Base-by-base conservation (phyloP, 805 yeast genomes). In the Kockiozyma suomiensis region DNA sequence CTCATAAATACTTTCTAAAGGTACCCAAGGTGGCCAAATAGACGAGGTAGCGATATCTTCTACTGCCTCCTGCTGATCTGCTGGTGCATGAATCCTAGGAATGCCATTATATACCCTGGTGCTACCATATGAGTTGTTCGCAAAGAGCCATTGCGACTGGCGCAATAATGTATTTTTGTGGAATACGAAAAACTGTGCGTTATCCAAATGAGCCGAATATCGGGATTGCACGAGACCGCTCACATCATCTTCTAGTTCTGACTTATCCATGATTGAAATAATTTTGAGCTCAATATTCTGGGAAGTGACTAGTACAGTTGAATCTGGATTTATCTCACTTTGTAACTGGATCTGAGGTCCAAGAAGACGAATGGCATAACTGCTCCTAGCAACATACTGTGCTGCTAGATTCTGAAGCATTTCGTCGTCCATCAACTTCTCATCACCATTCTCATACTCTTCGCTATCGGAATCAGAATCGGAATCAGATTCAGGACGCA, bases 1-100 rank as follows among this genome's bases (percentile, higher is more conserved):
- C 52, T 85, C 84, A 62, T 83, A 81, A 63, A 88, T 83, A 23
- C 85, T 76, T 68, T 90, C 96, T 50, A 83, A 71, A 1, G 92
- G 90, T 35, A 91, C 72, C 90, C 96, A 92, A 0, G 97, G 96
- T 1, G 97, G 97, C 97, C 97, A 92, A 19, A 76, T 75, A 2
- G 73, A 38, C 1, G 50, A n/a, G 7, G 49, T 13, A 4, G 23
- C 19, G 17, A 25, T 10, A n/a, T 52, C 48, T 6, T 19, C 38
- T 12, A 23, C 8, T 13, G 49, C 21, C 23, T 1, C 43, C 43
- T 12, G 47, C 28, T 8, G 48, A 25, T 5, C 5, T 2, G 50
- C 32, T 15, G 25, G 8, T 4, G 7, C 17, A 45, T 33, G 50
- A 1, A 7, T n/a, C 12, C 25, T 23, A n/a, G 40, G 41, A 6